Percentiles rank a stretch among this genome's conserved stretches.
These are phyloP conservation scores for Fragilaria crotonensis DNA, from an alignment of 108 stramenopile species.

Conservation along the genomic window DNA sequence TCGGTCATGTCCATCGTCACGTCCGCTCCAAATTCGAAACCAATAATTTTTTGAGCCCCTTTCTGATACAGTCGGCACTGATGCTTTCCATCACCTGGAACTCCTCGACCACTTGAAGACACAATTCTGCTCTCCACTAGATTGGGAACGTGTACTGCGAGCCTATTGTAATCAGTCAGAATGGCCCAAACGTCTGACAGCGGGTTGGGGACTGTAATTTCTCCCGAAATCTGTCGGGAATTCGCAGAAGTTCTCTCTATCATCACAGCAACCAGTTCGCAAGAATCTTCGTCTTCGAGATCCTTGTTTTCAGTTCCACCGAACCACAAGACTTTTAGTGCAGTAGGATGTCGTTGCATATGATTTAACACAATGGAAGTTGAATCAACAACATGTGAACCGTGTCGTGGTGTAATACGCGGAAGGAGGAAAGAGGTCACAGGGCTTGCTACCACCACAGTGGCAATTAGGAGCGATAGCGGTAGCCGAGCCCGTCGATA, in stretches of 20 bases:
- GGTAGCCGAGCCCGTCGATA: too few species aligned
- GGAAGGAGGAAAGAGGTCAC: too few species aligned
- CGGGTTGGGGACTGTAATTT: constrained; percentile 51
- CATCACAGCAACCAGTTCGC: constrained; percentile 57
- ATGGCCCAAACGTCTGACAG: constrained; percentile 79
- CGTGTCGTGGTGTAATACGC: too few species aligned
- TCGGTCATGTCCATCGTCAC: constrained; percentile 91
- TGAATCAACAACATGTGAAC: too few species aligned
- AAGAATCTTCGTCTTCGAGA: constrained; percentile 29
- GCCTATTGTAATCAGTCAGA: constrained; percentile 84
- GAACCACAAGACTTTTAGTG: constrained; percentile 48
- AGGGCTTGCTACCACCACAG: too few species aligned
- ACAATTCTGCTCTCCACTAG: constrained; percentile 66
- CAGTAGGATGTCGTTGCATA: too few species aligned
- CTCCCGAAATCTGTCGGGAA: constrained; percentile 75
- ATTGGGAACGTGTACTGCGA: constrained; percentile 84
- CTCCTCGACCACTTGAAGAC: constrained; percentile 1
- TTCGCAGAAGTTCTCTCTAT: constrained; percentile 83
- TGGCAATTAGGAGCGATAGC: too few species aligned
- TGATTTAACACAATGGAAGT: too few species aligned
- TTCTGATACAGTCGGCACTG: constrained; percentile 75
- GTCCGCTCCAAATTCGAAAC: constrained; percentile 85
- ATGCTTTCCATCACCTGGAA: constrained; percentile 45
- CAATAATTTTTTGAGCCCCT: constrained; percentile 90
- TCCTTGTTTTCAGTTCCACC: constrained; percentile 22